These are phyloP conservation scores for Antitrichia curtipendula DNA, from an alignment of 225 moss, liverwort and hornwort species.

Conservation along the genomic window DNA sequence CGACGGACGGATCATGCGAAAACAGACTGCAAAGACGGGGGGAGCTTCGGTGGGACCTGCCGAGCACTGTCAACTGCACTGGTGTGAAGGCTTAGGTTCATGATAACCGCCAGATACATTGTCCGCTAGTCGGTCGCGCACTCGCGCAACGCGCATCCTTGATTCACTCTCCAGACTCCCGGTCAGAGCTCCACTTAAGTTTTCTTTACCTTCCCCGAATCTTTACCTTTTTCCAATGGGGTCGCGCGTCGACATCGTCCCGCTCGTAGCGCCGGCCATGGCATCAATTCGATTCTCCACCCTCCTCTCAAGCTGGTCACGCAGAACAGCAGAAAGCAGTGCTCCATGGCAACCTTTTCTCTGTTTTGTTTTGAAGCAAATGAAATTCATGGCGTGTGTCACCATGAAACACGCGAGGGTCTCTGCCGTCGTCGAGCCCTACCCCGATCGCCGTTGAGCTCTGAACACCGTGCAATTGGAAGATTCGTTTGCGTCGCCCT, in stretches of 20 bases:
- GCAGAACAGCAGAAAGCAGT: neutral
- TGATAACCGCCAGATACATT: neutral
- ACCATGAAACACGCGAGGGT: too few species aligned
- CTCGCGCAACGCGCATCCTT: neutral
- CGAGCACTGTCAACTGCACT: neutral
- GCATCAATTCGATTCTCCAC: neutral
- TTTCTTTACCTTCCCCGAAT: neutral
- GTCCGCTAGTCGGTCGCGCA: neutral
- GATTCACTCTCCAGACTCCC: neutral
- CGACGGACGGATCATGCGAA: neutral
- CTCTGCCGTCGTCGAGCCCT: too few species aligned
- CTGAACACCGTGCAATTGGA: neutral
- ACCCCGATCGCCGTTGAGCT: too few species aligned
- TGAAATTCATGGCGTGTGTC: too few species aligned
- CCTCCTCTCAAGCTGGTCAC: neutral
- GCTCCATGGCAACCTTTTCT: neutral
- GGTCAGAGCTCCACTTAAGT: neutral
- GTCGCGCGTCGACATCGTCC: neutral
- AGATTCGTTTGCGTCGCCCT: neutral
- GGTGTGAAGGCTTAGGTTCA: neutral
- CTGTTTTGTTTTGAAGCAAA: neutral
- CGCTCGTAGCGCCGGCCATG: neutral
- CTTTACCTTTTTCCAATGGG: neutral
- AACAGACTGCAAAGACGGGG: neutral
- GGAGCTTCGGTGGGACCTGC: neutral